Evolutionary conservation across 108 stramenopile genomes (phyloP), one percentile per base, ranked within the genome.

Genomic region (Nitzschia sp.): DNA sequence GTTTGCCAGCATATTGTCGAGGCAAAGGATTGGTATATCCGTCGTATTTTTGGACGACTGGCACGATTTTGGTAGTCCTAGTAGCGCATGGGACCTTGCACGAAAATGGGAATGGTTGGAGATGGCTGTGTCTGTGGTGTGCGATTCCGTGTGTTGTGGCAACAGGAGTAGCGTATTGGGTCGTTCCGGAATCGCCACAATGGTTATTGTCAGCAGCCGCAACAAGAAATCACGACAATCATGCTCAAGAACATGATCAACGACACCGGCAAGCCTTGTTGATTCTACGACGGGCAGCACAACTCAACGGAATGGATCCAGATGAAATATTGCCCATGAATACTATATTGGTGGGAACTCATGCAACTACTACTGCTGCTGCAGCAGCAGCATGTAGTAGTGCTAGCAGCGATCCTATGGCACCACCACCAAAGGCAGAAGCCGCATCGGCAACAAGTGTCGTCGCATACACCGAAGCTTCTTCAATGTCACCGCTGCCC

Each of bases 21-120:
- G 92, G 88, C 33, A 60, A 66, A 28, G 69, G 66, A 34, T 61
- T 89, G 19, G 23, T 90, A 2, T 35, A 58, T 19, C 80, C 87
- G 33, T 80, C 85, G 23, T 93, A 83, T 56, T 93, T 88, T 63
- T 93, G 91, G 88, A 86, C 86, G n/a, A 59, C 68, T 8, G 91
- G 88, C 26, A 77, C 78, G 28, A 35, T 85, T 38, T 32, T 82
- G 42, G 82, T 87, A 13, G 82, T 85, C 21, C 38, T 87, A 8
- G 64, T 86, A 18, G 91, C 91, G 0, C 80, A 71, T 35, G 54
- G 78, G 32, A 85, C 82, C 11, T 26, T 85, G 18, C 66, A 60
- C 9, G 54, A 59, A 15, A 57, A 66, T 24, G 46, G 32, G 0
- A 24, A 11, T 5, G 27, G 45, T 45, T 93, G 91, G 91, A 63